These are phyloP conservation scores for Ilex aquifolium DNA, from an alignment of 257 asterid species.

Conservation along the genomic window DNA sequence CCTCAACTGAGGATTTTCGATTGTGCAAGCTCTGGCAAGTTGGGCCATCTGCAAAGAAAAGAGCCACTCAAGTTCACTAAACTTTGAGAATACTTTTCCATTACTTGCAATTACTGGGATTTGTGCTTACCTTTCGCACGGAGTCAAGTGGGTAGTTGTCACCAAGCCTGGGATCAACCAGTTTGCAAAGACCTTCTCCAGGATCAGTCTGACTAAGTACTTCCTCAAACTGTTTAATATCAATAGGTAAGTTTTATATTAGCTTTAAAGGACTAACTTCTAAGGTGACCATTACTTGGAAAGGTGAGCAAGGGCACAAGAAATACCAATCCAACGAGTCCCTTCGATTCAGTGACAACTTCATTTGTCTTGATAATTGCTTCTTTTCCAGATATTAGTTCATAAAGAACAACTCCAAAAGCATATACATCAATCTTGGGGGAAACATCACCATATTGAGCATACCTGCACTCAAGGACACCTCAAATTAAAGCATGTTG, in stretches of 20 bases:
- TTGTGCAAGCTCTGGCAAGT: conserved; percentile 76
- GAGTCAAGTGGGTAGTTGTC: conserved; percentile 59
- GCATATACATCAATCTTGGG: conserved; percentile 78
- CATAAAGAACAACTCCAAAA: conserved; percentile 78
- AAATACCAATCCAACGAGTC: conserved; percentile 69
- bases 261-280: not conserved
- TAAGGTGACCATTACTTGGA: not conserved
- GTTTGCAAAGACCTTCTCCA: conserved; percentile 36
- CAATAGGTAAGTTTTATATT: not conserved
- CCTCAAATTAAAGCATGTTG: not conserved
- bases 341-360: conserved; percentile 51
- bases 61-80: not conserved
- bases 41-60: conserved; percentile 51
- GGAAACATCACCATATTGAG: conserved; percentile 75
- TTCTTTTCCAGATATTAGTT: conserved; percentile 66
- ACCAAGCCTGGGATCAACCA: conserved; percentile 72
- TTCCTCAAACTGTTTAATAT: conserved; percentile 58
- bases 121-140: conserved; percentile 51
- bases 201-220: conserved; percentile 46
- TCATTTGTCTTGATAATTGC: conserved; percentile 64
- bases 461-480: conserved; percentile 43
- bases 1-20: conserved; percentile 73
- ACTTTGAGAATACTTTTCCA: too few species aligned
- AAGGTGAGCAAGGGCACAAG: not conserved
- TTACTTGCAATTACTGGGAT: too few species aligned